These are phyloP conservation scores for Clarireedia paspali DNA, from an alignment of 2,329 filamentous ascomycete species.

Conservation along the genomic window DNA sequence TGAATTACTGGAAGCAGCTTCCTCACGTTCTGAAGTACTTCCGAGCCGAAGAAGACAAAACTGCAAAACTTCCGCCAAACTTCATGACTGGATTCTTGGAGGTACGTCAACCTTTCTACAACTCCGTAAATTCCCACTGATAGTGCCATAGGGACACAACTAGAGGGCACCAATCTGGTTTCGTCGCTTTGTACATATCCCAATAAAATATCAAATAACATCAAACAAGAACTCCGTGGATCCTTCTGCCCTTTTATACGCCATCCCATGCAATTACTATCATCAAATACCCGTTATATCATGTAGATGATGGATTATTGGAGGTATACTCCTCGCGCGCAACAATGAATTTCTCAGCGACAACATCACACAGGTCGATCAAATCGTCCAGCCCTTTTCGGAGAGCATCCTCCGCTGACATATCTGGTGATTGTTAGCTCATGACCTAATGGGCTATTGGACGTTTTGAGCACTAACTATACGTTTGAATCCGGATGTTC, in stretches of 20 bases:
- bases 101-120: constrained; percentile 60
- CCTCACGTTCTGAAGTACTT: constrained; percentile 97
- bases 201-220: constrained; percentile 19
- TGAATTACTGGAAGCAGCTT: constrained; percentile 99
- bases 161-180: constrained; percentile 19
- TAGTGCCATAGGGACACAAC: constrained; percentile 25
- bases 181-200: constrained; percentile 29
- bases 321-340: constrained; percentile 46
- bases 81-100: constrained; percentile 95
- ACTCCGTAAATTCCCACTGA: constrained; percentile 68
- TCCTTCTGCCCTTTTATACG: constrained; percentile 18
- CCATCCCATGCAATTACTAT: constrained; percentile 22
- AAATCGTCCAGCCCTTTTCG: constrained; percentile 86
- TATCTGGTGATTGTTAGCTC: constrained; percentile 45
- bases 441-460: neutral
- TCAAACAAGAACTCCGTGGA: constrained; percentile 14
- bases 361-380: constrained; percentile 86
- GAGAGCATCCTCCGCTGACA: constrained; percentile 73
- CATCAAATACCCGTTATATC: constrained; percentile 2
- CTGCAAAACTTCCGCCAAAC: constrained; percentile 67
- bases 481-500: constrained; percentile 96
- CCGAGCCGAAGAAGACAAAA: constrained; percentile 75
- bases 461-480: constrained; percentile 51
- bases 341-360: constrained; percentile 78
- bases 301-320: constrained; percentile 7